Percentiles rank a stretch among this genome's conserved stretches.
Conservation (phyloP, 2,329 filamentous ascomycete species). For the Boeremia lycopersici region DNA sequence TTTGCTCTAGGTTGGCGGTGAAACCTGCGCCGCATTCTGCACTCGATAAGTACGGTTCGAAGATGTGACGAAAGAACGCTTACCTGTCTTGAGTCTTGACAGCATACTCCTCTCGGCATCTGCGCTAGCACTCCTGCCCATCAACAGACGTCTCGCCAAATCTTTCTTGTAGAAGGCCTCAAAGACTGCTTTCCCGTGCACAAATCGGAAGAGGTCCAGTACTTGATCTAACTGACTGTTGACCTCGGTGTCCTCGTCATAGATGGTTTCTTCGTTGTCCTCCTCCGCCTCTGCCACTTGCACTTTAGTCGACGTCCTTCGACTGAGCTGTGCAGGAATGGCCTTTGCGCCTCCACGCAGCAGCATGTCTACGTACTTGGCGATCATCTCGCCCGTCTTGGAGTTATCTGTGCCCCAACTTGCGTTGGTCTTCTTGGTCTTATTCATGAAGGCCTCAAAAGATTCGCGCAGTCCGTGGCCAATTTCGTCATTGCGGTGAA, state of each 20-base stretch:
- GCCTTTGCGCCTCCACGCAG: conserved; percentile 87
- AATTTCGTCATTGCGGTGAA: conserved; percentile 77
- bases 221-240: conserved; percentile 91
- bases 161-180: conserved; percentile 99
- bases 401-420: conserved; percentile 83
- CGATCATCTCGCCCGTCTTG: conserved; percentile 98
- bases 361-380: conserved; percentile 91
- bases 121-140: conserved; percentile 90
- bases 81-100: conserved; percentile 77
- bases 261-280: conserved; percentile 64
- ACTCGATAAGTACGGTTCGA: conserved; percentile 14
- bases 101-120: conserved; percentile 98
- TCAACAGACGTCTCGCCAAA: conserved; percentile 83
- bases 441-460: conserved; percentile 92
- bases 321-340: conserved; percentile 71
- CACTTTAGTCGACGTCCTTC: conserved; percentile 59
- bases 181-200: conserved; percentile 96
- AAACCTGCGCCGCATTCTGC: conserved; percentile 89
- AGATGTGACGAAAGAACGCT: background rate
- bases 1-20: conserved; percentile 96
- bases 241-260: conserved; percentile 90
- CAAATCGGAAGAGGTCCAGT: conserved; percentile 92
- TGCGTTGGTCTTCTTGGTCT: conserved; percentile 71
- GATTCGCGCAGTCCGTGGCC: conserved; percentile 80
- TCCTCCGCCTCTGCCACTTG: conserved; percentile 66